A percentile compares a stretch with the other conserved stretches of the same genome.
Conservation (phyloP, 176 grass and related monocot species). For the Avena insularis region DNA sequence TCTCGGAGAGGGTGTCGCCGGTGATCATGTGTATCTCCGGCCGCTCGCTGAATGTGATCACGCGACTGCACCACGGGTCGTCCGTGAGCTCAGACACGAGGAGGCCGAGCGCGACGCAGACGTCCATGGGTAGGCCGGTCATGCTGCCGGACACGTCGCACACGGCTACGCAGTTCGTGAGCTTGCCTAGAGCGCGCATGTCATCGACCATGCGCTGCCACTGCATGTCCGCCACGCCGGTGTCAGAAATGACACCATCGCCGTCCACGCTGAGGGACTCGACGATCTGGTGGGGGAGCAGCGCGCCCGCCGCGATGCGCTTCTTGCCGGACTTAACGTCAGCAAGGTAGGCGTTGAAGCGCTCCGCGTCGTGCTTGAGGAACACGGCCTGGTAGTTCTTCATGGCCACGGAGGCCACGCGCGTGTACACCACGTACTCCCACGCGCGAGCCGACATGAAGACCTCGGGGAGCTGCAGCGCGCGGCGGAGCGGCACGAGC, state of each 20-base stretch:
- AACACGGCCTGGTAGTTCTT: conserved; percentile 68
- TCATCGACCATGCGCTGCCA: conserved; percentile 79
- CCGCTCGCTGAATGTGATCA: conserved; percentile 64
- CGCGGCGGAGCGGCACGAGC: conserved; percentile 69
- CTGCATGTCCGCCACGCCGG: conserved; percentile 60
- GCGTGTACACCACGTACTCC: conserved; percentile 62
- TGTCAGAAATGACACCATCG: background rate
- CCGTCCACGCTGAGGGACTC: conserved; percentile 11
- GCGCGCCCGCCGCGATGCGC: conserved; percentile 66
- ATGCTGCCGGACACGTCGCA: conserved; percentile 89
- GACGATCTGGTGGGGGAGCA: conserved; percentile 73
- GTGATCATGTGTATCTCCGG: conserved; percentile 37
- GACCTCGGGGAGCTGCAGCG: conserved; percentile 70
- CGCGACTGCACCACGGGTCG: conserved; percentile 68
- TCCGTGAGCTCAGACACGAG: conserved; percentile 79
- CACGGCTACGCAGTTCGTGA: conserved; percentile 66
- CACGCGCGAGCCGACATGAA: conserved; percentile 63
- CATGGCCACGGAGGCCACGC: conserved; percentile 81
- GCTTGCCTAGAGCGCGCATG: conserved; percentile 48
- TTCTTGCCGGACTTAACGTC: conserved; percentile 56
- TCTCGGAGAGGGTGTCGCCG: conserved; percentile 20
- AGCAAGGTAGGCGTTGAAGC: conserved; percentile 66
- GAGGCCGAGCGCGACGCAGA: conserved; percentile 76
- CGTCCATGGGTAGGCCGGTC: conserved; percentile 63
- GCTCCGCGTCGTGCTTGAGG: conserved; percentile 55